phyloP scores from a whole-genome alignment of 2,329 filamentous ascomycete genomes.

The Pseudophaeomoniella oleicola region DNA sequence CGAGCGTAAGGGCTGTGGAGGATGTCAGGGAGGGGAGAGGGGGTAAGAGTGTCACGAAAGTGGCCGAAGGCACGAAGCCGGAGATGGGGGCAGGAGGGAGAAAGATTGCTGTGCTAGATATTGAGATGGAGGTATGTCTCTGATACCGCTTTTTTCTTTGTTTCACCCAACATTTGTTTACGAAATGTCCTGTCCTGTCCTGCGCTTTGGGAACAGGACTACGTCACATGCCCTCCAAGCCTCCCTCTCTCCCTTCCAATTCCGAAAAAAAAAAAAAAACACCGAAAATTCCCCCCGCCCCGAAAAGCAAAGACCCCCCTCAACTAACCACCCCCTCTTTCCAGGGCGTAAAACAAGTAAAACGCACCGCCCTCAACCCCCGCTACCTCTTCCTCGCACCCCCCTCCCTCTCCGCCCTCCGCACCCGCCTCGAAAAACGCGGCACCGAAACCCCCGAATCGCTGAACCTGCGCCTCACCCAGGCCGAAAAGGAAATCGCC shows the following conservation, averaged over 20 bases:
- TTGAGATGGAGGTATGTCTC: slow-evolving; percentile 73
- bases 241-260: no score
- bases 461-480: slow-evolving; percentile 52
- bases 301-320: neutral
- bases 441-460: slow-evolving; percentile 66
- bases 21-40: slow-evolving; percentile 53
- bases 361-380: slow-evolving; percentile 56
- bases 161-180: slow-evolving; percentile 1
- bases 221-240: no score
- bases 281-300: neutral
- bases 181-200: no score
- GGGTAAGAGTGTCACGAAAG: slow-evolving; percentile 37
- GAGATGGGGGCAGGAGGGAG: no score
- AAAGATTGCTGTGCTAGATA: slow-evolving; percentile 72
- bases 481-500: slow-evolving; percentile 61
- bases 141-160: neutral
- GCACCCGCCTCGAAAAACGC: slow-evolving; percentile 57
- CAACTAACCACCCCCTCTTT: slow-evolving; percentile 1
- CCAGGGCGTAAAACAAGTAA: slow-evolving; percentile 82
- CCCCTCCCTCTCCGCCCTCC: slow-evolving; percentile 59
- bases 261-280: no score
- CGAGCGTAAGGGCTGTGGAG: slow-evolving; percentile 63
- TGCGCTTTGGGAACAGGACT: no score
- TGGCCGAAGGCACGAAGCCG: slow-evolving; percentile 55
- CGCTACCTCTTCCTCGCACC: slow-evolving; percentile 77